Evolutionary conservation across 345 rosid species (phyloP), one percentile per base, ranked within the genome.

Genomic region (Eutrema heterophyllum): DNA sequence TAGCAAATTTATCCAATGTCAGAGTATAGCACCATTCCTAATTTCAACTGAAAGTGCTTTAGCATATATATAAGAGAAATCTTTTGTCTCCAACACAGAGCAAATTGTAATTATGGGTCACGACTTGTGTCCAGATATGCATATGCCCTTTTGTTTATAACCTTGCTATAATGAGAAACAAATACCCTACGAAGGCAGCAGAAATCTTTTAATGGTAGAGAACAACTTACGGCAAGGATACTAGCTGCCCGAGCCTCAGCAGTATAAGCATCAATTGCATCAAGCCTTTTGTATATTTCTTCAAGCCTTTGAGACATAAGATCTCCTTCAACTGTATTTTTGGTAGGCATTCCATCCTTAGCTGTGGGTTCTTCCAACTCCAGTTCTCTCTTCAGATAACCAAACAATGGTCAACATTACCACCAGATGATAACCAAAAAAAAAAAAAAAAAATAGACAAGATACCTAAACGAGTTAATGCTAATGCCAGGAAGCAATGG

Each of bases 211-310:
- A 45, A 11, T 16, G 33, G 24, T 21, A 21, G 24, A 12, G 63
- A 29, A 68, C 24, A 50, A 84, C 92, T 77, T 75, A 92, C 99
- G 16, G 98, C 97, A 81, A 95, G 97, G 82, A 95, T 92, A 75
- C 97, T 84, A 78, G 98, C 96, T 71, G 97, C 97, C 40, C 97
- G 96, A 69, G 98, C 85, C 83, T 95, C 98, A 9, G 99, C 93
- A 71, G 99, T 81, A 79, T 95, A 73, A 55, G 97, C 98, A 86
- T 90, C 99, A 75, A 95, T 95, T 48, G 78, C 78, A 79, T 85
- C 97, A 67, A 95, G 98, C 79, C 97, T 90, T 84, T 92, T 95
- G 87, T 95, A 95, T 83, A 95, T 85, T 78, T 85, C 91, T 76
- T 86, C 87, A 45, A 95, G 92, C 85, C 97, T 84, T 76, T 73